Evolutionary conservation across 2,329 filamentous ascomycete species (phyloP), one percentile per base, ranked within the genome.

Genomic region (Capronia coronata): DNA sequence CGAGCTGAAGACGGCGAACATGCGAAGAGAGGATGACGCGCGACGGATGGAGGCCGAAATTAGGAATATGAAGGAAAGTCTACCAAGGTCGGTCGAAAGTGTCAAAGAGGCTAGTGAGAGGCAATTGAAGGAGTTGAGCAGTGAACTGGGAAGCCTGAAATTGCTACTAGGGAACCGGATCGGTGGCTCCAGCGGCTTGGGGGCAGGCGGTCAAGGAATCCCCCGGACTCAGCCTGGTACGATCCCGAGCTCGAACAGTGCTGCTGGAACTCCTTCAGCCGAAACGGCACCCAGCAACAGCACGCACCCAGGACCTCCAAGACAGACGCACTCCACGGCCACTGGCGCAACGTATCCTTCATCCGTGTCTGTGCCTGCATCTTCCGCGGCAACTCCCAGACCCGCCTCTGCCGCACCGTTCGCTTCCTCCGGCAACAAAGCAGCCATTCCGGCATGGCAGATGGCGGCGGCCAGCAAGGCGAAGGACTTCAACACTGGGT

Each of bases 81-180:
- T 98, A 47, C 93, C 94, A 6, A 87, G 86, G 67, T 90, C 90
- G 1, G 78, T 98, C 62, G 83, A 93, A 56, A 85, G 84, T 46
- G 88, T 96, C 64, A 91, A 91, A 69, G 86, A 91, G 54, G 76
- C 81, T 46, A 87, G 86, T 21, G 90, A 97, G 64, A 78, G 75
- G 58, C 78, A 89, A 42, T 72, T 98, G 51, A 85, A 83, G 67
- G 93, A 97, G 61, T 79, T 98, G 58, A 86, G 87, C 59, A 79
- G 76, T 5, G 93, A 98, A 69, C 75, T 98, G 61, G 88, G 86
- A 73, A 96, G 90, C 65, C 73, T 98, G 62, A 97, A 96, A 77
- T 86, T 87, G 2, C 75, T 98, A 46, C 80, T 98, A 43, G 75
- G 75, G 27, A 84, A 82, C 65, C 71, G 81, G 37, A 74, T 84